Base-by-base conservation (phyloP, 2,329 filamentous ascomycete species). In the Cladophialophora bantiana region DNA sequence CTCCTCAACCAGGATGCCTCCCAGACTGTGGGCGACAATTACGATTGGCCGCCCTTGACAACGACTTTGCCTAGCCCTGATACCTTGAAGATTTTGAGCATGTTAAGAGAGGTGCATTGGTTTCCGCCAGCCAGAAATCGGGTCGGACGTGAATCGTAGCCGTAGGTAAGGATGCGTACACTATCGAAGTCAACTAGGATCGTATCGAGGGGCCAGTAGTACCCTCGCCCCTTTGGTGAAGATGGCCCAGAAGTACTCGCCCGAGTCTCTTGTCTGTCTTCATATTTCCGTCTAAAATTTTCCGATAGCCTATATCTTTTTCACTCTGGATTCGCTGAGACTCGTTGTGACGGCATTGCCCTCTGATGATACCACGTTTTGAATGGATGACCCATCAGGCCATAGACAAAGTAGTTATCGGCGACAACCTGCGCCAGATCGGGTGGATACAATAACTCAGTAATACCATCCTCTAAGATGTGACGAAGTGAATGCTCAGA, bases 141-240 rank as follows among this genome's bases (percentile, higher is more conserved):
- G 10, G 50, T 55, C 31, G 60, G 60, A n/a, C 42, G 35, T 7
- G 60, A 55, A 18, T 62, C 52, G 36, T 62, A 62, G 60, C 60
- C 60, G 38, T 36, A 62, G 7, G 60, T 62, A 7, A 62, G n/a
- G 34, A 62, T 31, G n/a, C 60, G 48, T 26, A 76, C 74, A 50
- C 73, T 73, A 4, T 73, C 72, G 15, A 79, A 57, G 48, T 77
- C 72, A 3, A 66, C 18, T 1, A 75, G 75, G 3, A 77, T 62
- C 35, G 76, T 67, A 57, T 77, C 74, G n/a, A 72, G 68, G n/a
- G 74, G 72, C 76, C 75, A 77, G 34, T 71, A 62, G 36, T 35
- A 62, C 9, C 40, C 40, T n/a, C 40, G 40, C 2, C 1, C 40
- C 40, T 45, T 45, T 18, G 2, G 40, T 45, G n/a, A 18, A 45